These are phyloP conservation scores for Talaromyces thailandensis DNA, from an alignment of 495 filamentous ascomycete species.

Conservation along the genomic window DNA sequence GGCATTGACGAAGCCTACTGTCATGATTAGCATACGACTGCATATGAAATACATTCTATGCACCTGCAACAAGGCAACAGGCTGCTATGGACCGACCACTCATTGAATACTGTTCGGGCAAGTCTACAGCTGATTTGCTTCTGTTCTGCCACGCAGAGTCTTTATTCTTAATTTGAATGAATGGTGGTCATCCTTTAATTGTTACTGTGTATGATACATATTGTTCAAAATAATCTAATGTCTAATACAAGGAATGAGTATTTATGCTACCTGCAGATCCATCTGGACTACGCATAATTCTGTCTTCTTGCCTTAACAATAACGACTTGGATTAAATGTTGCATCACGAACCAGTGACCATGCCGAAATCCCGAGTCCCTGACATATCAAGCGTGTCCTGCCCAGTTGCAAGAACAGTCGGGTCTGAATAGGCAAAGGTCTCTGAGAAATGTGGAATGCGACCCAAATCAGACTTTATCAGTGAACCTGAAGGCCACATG, in stretches of 20 bases:
- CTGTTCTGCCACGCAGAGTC: conserved; percentile 4
- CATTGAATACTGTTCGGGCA: conserved; percentile 1
- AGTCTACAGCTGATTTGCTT: conserved; percentile 8
- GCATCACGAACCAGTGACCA: background rate
- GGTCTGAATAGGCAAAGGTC: no score
- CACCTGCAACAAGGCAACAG: background rate
- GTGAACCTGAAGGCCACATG: no score
- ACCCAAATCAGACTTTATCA: no score
- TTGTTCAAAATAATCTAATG: background rate
- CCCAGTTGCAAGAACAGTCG: no score
- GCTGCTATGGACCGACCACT: background rate
- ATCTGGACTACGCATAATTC: background rate
- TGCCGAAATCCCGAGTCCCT: no score
- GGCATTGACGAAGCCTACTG: background rate
- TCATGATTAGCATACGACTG: background rate
- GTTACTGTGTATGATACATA: background rate
- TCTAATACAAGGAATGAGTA: background rate
- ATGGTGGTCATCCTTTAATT: background rate
- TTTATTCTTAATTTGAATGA: conserved; percentile 5
- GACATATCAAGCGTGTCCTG: no score
- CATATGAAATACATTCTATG: background rate
- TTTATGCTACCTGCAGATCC: background rate
- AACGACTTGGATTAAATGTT: background rate
- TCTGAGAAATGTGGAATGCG: no score
- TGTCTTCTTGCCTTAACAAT: background rate